Evolutionary conservation across 768 basidiomycete species (phyloP), one percentile per base, ranked within the genome.

Genomic region (Suillus clintonianus): DNA sequence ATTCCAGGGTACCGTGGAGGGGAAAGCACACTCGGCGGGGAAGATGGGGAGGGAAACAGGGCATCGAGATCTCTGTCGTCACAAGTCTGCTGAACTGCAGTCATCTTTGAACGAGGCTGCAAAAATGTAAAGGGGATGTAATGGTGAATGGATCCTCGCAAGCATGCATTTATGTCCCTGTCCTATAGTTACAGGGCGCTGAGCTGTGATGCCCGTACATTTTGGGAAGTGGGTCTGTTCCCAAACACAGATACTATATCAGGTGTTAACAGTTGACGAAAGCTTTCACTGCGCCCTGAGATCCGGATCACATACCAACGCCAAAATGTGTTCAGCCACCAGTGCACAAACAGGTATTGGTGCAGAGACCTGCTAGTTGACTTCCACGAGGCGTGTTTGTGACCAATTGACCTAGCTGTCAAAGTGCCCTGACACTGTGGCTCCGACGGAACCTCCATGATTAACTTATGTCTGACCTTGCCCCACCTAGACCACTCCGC

Each of bases 1-100:
- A 65, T 61, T 3, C 75, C 65, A 9, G 62, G 53, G 34, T 51
- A 58, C 36, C 43, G 43, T 30, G 54, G 19, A 27, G 65, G 65
- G 14, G 37, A 64, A 19, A 59, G 47, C 4, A 58, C 32, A 6
- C 22, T 34, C 2, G 62, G 65, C 37, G 65, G 57, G 50, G 27
- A n/a, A 43, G 65, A 64, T 15, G 65, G 65, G 14, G 8, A 27
- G 3, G 65, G 65, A 14, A 65, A 65, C 10, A 65, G 51, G 5
- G 24, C n/a, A n/a, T 65, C 62, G 22, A 63, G 41, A 19, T 51
- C 47, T 19, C 30, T 58, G 17, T 8, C 9, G 2, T 42, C 24
- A 27, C 22, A 3, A 39, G 10, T 13, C 24, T 57, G 56, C 13
- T 56, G 22, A 11, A 39, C 37, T 27, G 9, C 5, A 19, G 24